Conservation (phyloP, 352 stramenopile species). For the Phytopythium litorale region DNA sequence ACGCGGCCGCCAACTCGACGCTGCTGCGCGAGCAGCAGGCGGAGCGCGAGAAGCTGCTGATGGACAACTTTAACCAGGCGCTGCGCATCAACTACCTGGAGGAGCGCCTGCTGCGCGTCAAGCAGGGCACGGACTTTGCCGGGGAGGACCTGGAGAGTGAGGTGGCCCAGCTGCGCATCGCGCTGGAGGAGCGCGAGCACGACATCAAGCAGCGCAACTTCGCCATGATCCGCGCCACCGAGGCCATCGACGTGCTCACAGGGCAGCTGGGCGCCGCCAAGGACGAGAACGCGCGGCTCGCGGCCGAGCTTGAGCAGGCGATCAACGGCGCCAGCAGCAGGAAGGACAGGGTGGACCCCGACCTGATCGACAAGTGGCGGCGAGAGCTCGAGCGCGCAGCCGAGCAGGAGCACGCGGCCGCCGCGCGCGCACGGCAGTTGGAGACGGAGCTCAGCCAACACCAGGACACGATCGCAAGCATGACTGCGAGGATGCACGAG, state of each 20-base stretch:
- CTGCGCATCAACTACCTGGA: conserved; percentile 63
- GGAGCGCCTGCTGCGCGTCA: conserved; percentile 57
- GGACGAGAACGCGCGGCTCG: conserved; percentile 18
- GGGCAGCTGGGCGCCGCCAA: conserved; percentile 30
- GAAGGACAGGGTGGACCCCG: conserved; percentile 29
- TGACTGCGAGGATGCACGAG: conserved; percentile 36
- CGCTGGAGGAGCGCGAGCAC: conserved; percentile 59
- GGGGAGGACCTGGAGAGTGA: conserved; percentile 63
- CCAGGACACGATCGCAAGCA: conserved; percentile 19
- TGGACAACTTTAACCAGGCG: conserved; percentile 76
- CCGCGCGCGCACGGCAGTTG: conserved; percentile 25
- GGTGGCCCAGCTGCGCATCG: conserved; percentile 44
- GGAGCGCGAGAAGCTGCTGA: conserved; percentile 53
- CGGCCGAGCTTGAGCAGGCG: conserved; percentile 17
- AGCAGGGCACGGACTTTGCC: conserved; percentile 54
- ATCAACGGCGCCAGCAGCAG: conserved; percentile 1
- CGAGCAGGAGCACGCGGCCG: conserved; percentile 26
- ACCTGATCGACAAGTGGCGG: conserved; percentile 35
- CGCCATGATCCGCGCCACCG: conserved; percentile 55
- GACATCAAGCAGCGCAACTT: conserved; percentile 56
- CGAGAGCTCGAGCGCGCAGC: conserved; percentile 28
- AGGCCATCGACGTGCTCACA: conserved; percentile 54
- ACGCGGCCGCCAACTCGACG: conserved; percentile 8
- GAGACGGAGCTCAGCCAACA: conserved; percentile 32
- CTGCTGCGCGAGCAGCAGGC: conserved; percentile 54